Evolutionary conservation across 148 eudicot species (phyloP).

Genomic region (Oxyria digyna): DNA sequence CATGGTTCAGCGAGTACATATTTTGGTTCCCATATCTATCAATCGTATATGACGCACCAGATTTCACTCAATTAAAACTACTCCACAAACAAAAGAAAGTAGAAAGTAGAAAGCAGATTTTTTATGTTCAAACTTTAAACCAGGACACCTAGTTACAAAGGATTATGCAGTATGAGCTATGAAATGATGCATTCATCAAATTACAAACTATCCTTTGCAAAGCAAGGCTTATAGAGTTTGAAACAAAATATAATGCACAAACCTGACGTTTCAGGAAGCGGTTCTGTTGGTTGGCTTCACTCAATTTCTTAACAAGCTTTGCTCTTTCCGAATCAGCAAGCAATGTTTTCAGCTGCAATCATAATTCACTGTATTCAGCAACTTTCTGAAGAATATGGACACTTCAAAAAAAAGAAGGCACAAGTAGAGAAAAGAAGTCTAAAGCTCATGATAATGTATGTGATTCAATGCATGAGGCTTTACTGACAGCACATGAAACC

Average conservation of each 20-base stretch:
- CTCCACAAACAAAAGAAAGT: background rate
- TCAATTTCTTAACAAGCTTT: constrained; percentile 69
- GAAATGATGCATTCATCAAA: background rate
- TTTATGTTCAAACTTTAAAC: no score
- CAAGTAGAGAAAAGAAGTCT: background rate
- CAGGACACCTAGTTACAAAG: background rate
- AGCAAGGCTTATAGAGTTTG: background rate
- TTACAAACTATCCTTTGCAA: background rate
- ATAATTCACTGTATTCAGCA: background rate
- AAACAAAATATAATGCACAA: constrained; percentile 6
- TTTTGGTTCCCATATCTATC: background rate
- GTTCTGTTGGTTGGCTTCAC: constrained; percentile 97
- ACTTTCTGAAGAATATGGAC: background rate
- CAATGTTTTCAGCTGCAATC: constrained; percentile 52
- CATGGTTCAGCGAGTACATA: no score
- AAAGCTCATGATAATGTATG: background rate
- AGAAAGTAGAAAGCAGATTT: no score
- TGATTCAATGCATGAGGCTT: constrained; percentile 1
- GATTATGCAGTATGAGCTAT: background rate
- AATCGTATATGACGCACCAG: background rate
- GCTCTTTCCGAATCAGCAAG: constrained; percentile 72
- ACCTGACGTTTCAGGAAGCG: constrained; percentile 93
- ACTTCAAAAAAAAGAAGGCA: background rate
- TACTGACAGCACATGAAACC: background rate
- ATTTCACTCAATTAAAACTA: background rate